Conservation (phyloP, 805 yeast species). For the Ogataea corticis region DNA sequence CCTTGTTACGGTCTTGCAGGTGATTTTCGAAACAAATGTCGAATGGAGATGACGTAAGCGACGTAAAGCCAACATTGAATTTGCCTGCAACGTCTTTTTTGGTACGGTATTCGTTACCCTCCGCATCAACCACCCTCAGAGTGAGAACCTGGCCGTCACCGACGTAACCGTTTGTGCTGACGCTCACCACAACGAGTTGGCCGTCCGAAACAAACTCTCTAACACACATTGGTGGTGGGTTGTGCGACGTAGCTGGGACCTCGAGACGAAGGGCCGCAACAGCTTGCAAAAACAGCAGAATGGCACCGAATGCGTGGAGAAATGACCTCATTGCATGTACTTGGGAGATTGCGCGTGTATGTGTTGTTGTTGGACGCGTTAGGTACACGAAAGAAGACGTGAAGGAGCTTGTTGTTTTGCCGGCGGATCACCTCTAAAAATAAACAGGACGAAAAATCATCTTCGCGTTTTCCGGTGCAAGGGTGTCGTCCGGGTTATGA, state of each 20-base stretch:
- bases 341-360: background rate
- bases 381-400: background rate
- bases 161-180: slow-evolving; percentile 67
- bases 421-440: slow-evolving; percentile 6
- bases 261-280: slow-evolving; percentile 32
- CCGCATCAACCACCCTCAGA: slow-evolving; percentile 67
- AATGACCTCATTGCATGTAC: slow-evolving; percentile 9
- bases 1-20: slow-evolving; percentile 39
- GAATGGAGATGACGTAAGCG: slow-evolving; percentile 78
- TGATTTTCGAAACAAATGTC: slow-evolving; percentile 89
- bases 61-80: slow-evolving; percentile 77
- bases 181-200: slow-evolving; percentile 83
- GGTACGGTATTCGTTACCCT: slow-evolving; percentile 83
- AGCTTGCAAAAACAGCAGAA: slow-evolving; percentile 13
- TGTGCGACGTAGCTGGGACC: slow-evolving; percentile 30
- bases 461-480: slow-evolving; percentile 4
- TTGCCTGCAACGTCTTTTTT: slow-evolving; percentile 74
- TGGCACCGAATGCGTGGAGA: slow-evolving; percentile 5
- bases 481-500: background rate
- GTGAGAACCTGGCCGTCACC: slow-evolving; percentile 88
- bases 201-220: slow-evolving; percentile 88
- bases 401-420: background rate
- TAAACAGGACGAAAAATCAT: slow-evolving; percentile 1
- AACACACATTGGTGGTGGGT: slow-evolving; percentile 67
- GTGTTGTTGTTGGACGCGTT: background rate